phyloP scores from a whole-genome alignment of 495 filamentous ascomycete species.

The Penicillium longicatenatum region DNA sequence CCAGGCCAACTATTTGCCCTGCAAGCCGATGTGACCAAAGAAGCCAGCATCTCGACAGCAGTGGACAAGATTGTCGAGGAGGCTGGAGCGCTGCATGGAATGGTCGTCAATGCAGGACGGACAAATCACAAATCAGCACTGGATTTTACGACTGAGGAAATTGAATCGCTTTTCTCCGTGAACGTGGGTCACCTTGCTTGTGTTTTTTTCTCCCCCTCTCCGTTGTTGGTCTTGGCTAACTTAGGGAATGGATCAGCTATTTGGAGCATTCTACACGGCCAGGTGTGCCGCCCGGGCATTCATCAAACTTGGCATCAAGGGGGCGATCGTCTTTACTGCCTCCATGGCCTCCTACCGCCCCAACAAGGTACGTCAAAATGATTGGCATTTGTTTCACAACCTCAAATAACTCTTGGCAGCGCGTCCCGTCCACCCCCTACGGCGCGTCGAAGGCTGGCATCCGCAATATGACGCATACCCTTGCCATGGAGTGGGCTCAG shows the following conservation, averaged over 20 bases:
- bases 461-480: conserved; percentile 41
- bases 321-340: conserved; percentile 47
- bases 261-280: conserved; percentile 44
- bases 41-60: conserved; percentile 37
- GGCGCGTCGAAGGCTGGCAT: conserved; percentile 36
- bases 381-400: not conserved
- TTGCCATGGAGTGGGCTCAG: conserved; percentile 52
- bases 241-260: conserved; percentile 25
- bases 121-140: conserved; percentile 48
- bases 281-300: conserved; percentile 39
- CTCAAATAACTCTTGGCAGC: conserved; percentile 18
- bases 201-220: not conserved
- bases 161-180: conserved; percentile 43
- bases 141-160: conserved; percentile 43
- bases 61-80: conserved; percentile 39
- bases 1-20: conserved; percentile 34
- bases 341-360: conserved; percentile 51
- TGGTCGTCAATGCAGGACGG: conserved; percentile 45
- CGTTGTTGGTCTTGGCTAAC: not conserved
- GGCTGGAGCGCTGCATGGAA: conserved; percentile 37
- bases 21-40: conserved; percentile 39
- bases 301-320: conserved; percentile 45
- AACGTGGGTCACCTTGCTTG: conserved; percentile 20
- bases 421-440: conserved; percentile 36
- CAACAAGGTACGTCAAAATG: conserved; percentile 34